Percentiles rank a stretch among this genome's conserved stretches.
Evolutionary conservation across 352 stramenopile species (phyloP).

Genomic region (Thraustotheca clavata): DNA sequence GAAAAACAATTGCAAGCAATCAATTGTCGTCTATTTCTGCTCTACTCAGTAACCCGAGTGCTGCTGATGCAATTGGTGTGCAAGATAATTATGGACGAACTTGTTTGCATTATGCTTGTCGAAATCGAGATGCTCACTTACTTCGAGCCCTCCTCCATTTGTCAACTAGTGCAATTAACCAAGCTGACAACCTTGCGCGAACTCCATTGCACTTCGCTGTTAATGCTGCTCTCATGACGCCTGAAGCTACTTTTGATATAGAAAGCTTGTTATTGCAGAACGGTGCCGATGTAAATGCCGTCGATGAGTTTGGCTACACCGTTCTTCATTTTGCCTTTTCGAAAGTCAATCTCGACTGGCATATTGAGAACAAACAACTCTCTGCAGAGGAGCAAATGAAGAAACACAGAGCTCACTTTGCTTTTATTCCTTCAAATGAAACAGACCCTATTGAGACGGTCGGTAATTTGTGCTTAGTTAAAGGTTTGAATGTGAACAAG

Average conservation of each 20-base stretch:
- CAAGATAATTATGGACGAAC: conserved; percentile 39
- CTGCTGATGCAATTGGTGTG: conserved; percentile 35
- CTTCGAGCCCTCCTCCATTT: conserved; percentile 38
- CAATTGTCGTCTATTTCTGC: conserved; percentile 37
- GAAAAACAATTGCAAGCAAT: not conserved
- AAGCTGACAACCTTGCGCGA: conserved; percentile 36
- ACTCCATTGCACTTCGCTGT: conserved; percentile 68
- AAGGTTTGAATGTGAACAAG: conserved; percentile 30
- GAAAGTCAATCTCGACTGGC: conserved; percentile 65
- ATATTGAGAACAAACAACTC: conserved; percentile 34
- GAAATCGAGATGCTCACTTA: conserved; percentile 53
- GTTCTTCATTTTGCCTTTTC: conserved; percentile 58
- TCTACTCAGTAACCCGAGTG: conserved; percentile 37
- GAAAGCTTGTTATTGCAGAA: conserved; percentile 56
- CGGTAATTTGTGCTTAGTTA: conserved; percentile 50
- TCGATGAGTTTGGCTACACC: conserved; percentile 51
- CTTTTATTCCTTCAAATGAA: conserved; percentile 32
- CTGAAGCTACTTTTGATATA: conserved; percentile 69
- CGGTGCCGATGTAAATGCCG: conserved; percentile 40
- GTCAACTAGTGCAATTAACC: conserved; percentile 36
- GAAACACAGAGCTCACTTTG: conserved; percentile 45
- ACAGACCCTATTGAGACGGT: conserved; percentile 70
- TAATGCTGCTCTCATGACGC: conserved; percentile 51
- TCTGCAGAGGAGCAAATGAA: conserved; percentile 28
- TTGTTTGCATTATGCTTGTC: conserved; percentile 47